A percentile compares a stretch with the other conserved stretches of the same genome.
These are phyloP conservation scores for Volutella citrinella DNA, from an alignment of 2,329 filamentous ascomycete genomes.

Conservation along the genomic window DNA sequence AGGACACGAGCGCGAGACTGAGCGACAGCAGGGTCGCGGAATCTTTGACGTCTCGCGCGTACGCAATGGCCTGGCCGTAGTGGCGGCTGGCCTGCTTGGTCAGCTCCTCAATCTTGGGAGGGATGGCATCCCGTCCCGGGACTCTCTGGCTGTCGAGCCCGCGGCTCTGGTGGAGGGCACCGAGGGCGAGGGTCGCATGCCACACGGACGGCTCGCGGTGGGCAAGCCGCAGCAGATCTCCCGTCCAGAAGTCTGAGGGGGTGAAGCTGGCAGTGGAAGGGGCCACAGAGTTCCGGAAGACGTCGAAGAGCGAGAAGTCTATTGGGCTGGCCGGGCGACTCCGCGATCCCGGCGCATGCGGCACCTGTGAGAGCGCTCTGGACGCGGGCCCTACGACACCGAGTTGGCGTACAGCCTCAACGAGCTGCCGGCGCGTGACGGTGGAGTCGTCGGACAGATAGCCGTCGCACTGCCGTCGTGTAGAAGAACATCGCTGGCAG, in stretches of 20 bases:
- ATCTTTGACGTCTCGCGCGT: constrained; percentile 25
- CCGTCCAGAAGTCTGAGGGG: constrained; percentile 31
- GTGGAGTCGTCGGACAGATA: constrained; percentile 24
- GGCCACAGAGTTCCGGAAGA: constrained; percentile 32
- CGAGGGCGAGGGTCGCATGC: constrained; percentile 33
- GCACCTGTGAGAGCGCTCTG: constrained; percentile 18
- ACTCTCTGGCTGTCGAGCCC: constrained; percentile 14
- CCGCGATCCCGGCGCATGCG: constrained; percentile 5
- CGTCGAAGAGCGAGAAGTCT: constrained; percentile 28
- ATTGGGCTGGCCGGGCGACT: constrained; percentile 9
- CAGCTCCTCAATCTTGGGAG: constrained; percentile 7
- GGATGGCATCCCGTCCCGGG: too few relatives aligned
- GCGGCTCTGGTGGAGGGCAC: constrained; percentile 30
- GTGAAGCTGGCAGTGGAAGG: constrained; percentile 25
- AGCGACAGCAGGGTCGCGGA: constrained; percentile 26
- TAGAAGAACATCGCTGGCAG: constrained; percentile 24
- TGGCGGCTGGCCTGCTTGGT: constrained; percentile 21
- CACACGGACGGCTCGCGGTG: constrained; percentile 34
- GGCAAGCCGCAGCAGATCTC: constrained; percentile 30
- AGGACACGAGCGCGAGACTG: constrained; percentile 30
- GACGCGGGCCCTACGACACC: constrained; percentile 28
- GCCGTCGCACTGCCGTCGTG: constrained; percentile 32
- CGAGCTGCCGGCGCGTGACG: constrained; percentile 31
- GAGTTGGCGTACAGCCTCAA: constrained; percentile 23
- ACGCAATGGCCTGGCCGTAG: constrained; percentile 27